These are phyloP conservation scores for Amphichorda felina DNA, from an alignment of 2,329 filamentous ascomycete genomes.

Conservation along the genomic window DNA sequence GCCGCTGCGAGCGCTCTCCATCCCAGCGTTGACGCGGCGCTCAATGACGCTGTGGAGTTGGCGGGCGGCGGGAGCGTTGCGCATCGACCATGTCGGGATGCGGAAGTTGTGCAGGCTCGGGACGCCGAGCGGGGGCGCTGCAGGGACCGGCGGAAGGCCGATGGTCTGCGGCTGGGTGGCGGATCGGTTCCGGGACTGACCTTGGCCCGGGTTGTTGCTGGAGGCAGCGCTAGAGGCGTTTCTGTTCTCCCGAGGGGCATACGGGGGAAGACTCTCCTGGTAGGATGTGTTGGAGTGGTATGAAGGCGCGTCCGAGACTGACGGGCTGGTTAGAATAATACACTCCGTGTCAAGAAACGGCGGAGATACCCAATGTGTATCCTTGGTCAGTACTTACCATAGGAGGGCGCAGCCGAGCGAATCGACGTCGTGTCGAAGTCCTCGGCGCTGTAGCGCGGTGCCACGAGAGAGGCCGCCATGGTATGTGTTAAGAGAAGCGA, in stretches of 20 bases:
- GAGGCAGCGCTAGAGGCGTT: background rate
- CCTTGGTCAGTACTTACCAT: slow-evolving; percentile 32
- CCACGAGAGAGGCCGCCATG: slow-evolving; percentile 9
- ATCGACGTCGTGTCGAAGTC: slow-evolving; percentile 59
- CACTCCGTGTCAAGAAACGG: too few relatives aligned
- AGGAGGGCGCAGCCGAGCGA: slow-evolving; percentile 56
- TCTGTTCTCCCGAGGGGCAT: slow-evolving; percentile 25
- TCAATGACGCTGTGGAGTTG: slow-evolving; percentile 54
- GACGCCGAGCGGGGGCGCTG: slow-evolving; percentile 20
- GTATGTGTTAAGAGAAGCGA: slow-evolving; percentile 1
- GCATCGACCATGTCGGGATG: slow-evolving; percentile 46
- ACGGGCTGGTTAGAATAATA: background rate
- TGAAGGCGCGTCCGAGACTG: slow-evolving; percentile 53
- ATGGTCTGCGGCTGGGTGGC: slow-evolving; percentile 18
- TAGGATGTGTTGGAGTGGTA: slow-evolving; percentile 45
- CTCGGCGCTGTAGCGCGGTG: slow-evolving; percentile 26
- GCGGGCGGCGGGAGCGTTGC: slow-evolving; percentile 39
- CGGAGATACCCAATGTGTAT: too few relatives aligned
- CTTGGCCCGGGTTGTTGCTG: slow-evolving; percentile 4
- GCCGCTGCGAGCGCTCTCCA: slow-evolving; percentile 7
- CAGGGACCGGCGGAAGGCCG: slow-evolving; percentile 39
- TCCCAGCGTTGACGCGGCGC: slow-evolving; percentile 38
- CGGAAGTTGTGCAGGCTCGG: slow-evolving; percentile 41
- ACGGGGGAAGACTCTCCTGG: slow-evolving; percentile 35
- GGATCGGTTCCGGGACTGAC: slow-evolving; percentile 4